Evolutionary conservation across 2,329 filamentous ascomycete genomes (phyloP).

Genomic region (Claviceps capensis): DNA sequence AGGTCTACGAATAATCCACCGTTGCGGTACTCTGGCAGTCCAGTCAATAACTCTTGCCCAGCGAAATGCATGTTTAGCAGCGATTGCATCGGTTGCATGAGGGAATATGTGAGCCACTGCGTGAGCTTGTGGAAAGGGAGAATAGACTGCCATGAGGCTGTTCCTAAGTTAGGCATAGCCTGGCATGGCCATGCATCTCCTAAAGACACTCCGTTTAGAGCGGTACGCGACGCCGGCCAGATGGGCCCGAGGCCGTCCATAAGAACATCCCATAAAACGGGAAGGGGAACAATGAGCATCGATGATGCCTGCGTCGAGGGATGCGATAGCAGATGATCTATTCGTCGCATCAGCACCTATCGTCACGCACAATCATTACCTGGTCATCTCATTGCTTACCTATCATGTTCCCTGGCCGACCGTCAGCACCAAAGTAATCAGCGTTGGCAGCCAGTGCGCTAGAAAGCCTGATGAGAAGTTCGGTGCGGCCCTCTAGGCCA

Average conservation of each 20-base stretch:
- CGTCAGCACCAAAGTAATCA: slow-evolving; percentile 73
- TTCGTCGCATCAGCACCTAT: slow-evolving; percentile 17
- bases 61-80: slow-evolving; percentile 70
- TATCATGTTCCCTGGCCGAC: slow-evolving; percentile 85
- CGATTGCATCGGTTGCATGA: slow-evolving; percentile 82
- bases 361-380: neutral
- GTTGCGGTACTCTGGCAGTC: slow-evolving; percentile 84
- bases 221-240: slow-evolving; percentile 78
- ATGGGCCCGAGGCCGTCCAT: slow-evolving; percentile 78
- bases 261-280: slow-evolving; percentile 79
- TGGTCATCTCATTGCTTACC: slow-evolving; percentile 39
- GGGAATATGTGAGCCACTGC: slow-evolving; percentile 87
- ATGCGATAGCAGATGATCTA: slow-evolving; percentile 81
- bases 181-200: slow-evolving; percentile 92
- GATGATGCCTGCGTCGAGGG: slow-evolving; percentile 80
- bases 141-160: slow-evolving; percentile 57
- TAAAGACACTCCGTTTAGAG: slow-evolving; percentile 73
- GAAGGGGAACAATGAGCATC: slow-evolving; percentile 72
- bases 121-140: slow-evolving; percentile 89
- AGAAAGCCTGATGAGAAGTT: slow-evolving; percentile 61
- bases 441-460: slow-evolving; percentile 61
- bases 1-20: slow-evolving; percentile 79
- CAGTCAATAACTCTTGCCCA: slow-evolving; percentile 70
- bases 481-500: slow-evolving; percentile 72
- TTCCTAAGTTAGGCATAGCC: slow-evolving; percentile 53